A percentile compares a stretch with the other conserved stretches of the same genome.
Conservation (phyloP, 2,329 filamentous ascomycete species). For the Diaporthe aspalathi region DNA sequence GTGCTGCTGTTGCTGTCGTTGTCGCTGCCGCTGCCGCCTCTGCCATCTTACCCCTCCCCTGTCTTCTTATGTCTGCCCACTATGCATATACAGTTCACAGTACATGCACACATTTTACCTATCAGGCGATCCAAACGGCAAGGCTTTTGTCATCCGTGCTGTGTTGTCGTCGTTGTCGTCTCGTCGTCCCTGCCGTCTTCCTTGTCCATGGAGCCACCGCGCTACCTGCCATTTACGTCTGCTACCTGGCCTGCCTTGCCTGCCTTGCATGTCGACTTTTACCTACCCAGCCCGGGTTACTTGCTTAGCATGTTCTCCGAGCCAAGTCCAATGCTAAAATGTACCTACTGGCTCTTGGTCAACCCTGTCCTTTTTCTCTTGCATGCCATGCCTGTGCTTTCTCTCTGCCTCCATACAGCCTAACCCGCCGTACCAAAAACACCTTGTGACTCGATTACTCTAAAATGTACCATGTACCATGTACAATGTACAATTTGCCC, state of each 20-base stretch:
- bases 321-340: slow-evolving; percentile 1
- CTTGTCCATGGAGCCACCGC: slow-evolving; percentile 38
- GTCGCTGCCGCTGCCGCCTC: neutral
- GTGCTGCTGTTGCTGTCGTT: neutral
- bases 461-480: too few species aligned
- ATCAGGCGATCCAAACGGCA: slow-evolving; percentile 33
- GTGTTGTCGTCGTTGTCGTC: too few species aligned
- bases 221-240: slow-evolving; percentile 33
- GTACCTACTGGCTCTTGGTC: slow-evolving; percentile 24
- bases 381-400: neutral
- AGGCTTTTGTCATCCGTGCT: slow-evolving; percentile 13
- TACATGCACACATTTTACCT: neutral
- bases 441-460: neutral
- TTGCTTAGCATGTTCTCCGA: neutral
- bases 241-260: slow-evolving; percentile 24
- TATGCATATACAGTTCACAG: slow-evolving; percentile 29
- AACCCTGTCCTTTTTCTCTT: slow-evolving; percentile 15
- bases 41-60: neutral
- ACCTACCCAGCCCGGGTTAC: slow-evolving; percentile 1
- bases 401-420: neutral
- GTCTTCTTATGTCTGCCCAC: slow-evolving; percentile 29
- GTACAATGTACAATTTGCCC: too few species aligned
- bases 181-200: neutral
- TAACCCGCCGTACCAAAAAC: slow-evolving; percentile 2
- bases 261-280: slow-evolving; percentile 27